Base-by-base conservation (phyloP, 345 rosid species). In the Hibiscus trionum region DNA sequence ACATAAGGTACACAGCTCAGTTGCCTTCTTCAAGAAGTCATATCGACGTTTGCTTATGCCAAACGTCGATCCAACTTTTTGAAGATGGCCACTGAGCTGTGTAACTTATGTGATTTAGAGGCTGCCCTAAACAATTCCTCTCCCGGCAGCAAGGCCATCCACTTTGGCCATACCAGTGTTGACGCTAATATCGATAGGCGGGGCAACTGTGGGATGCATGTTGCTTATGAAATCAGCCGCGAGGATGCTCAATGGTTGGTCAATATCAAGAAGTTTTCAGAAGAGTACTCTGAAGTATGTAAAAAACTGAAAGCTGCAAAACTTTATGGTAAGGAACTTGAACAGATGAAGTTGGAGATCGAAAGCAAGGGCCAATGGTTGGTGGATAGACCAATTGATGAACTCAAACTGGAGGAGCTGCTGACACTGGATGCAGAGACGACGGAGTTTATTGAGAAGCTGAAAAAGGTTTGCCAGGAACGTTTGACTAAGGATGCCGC, bases 321-420 rank as follows among this genome's bases (percentile, higher is more conserved):
- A 24, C 72, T 52, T 70, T 65, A 35, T 14, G 67, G 31, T 19
- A n/a, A 71, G 39, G 39, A n/a, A 17, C 70, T 67, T 1, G 1
- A 29, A 16, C 7, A 44, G 12, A 29, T 7, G 72, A 62, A 1
- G 47, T 35, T 24, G 57, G 64, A 19, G 58, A 10, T 1, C 7
- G 26, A 17, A 26, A 8, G 6, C 0, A 17, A 16, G 26, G 5
- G 0, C 31, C 21, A 29, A 11, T 5, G n/a, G 11, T 29, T 71
- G 60, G 1, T 57, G 8, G n/a, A n/a, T 1, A 73, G 33, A n/a
- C 77, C 76, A 11, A 0, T 73, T 16, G 69, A 68, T 11, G 72
- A 78, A 9, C 74, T 78, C 42, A 76, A 7, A 72, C 4, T 21
- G 33, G 29, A 68, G 11, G 78, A 79, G 61, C 1, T 71, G 42